A percentile compares a stretch with the other conserved stretches of the same genome.
These are phyloP conservation scores for Paraconiothyrium sp. DNA, from an alignment of 2,329 filamentous ascomycete species.

Conservation along the genomic window DNA sequence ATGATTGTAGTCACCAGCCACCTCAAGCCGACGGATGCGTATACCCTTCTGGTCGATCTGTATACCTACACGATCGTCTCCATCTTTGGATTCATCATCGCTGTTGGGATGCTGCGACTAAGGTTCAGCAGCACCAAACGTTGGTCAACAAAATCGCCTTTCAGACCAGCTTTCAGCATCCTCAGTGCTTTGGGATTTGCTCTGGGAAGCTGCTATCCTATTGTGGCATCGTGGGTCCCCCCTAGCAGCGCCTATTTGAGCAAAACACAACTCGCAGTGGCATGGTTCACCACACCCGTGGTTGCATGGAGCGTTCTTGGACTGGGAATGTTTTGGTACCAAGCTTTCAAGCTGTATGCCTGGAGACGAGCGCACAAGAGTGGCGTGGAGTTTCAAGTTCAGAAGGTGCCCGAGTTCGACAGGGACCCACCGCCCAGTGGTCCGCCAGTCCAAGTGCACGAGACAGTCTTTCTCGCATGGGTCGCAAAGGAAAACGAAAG, in stretches of 20 bases:
- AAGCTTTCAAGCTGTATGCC: conserved; percentile 3
- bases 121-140: no score
- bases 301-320: conserved; percentile 12
- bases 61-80: no score
- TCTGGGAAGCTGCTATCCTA: background rate
- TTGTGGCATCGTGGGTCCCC: conserved; percentile 3
- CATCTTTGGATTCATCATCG: no score
- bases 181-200: no score
- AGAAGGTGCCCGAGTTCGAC: no score
- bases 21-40: conserved; percentile 24
- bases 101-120: no score
- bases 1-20: conserved; percentile 25
- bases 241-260: background rate
- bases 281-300: conserved; percentile 8
- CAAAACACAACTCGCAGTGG: conserved; percentile 1
- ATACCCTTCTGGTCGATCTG: conserved; percentile 23
- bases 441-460: no score
- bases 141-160: no score
- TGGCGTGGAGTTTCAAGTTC: conserved; percentile 5
- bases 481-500: no score
- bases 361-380: conserved; percentile 4
- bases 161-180: no score
- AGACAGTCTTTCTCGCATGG: no score
- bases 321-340: conserved; percentile 7
- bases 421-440: no score